These are phyloP conservation scores for Mycena leptocephala DNA, from an alignment of 768 basidiomycete species.

Conservation along the genomic window DNA sequence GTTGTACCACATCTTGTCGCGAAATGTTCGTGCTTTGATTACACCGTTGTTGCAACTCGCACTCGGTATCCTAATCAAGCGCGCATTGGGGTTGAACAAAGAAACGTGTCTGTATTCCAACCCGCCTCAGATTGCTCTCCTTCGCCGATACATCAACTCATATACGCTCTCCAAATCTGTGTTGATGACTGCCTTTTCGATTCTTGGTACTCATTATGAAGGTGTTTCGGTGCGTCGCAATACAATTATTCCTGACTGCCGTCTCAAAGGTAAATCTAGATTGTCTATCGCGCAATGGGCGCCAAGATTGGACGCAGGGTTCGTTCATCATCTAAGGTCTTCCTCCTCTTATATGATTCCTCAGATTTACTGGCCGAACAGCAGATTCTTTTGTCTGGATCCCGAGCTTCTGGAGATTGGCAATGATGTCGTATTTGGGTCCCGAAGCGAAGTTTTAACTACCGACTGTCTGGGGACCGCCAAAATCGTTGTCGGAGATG, in stretches of 20 bases:
- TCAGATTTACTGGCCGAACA: no score
- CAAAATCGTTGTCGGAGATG: not conserved
- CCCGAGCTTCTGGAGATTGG: conserved; percentile 65
- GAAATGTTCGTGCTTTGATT: conserved; percentile 53
- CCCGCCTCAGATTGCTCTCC: conserved; percentile 38
- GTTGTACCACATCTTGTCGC: conserved; percentile 55
- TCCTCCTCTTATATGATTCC: not conserved
- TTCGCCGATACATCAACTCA: conserved; percentile 57
- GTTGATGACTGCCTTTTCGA: conserved; percentile 54
- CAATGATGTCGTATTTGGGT: conserved; percentile 66
- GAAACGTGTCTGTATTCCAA: conserved; percentile 45
- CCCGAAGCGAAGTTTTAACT: conserved; percentile 62
- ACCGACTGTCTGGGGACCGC: conserved; percentile 4
- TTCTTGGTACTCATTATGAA: conserved; percentile 63
- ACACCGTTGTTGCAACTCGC: conserved; percentile 55
- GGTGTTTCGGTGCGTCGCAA: conserved; percentile 54
- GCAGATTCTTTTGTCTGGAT: conserved; percentile 49
- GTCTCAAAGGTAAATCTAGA: conserved; percentile 32
- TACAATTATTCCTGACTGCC: not conserved
- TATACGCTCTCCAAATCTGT: conserved; percentile 53
- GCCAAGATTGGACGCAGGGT: conserved; percentile 60
- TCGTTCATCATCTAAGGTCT: not conserved
- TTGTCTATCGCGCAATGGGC: conserved; percentile 62
- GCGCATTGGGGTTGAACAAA: conserved; percentile 56
- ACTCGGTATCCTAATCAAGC: conserved; percentile 58